Percentiles rank a stretch among this genome's conserved stretches.
Evolutionary conservation across 352 stramenopile genomes (phyloP).

Genomic region (Globisporangium uncinulatum): DNA sequence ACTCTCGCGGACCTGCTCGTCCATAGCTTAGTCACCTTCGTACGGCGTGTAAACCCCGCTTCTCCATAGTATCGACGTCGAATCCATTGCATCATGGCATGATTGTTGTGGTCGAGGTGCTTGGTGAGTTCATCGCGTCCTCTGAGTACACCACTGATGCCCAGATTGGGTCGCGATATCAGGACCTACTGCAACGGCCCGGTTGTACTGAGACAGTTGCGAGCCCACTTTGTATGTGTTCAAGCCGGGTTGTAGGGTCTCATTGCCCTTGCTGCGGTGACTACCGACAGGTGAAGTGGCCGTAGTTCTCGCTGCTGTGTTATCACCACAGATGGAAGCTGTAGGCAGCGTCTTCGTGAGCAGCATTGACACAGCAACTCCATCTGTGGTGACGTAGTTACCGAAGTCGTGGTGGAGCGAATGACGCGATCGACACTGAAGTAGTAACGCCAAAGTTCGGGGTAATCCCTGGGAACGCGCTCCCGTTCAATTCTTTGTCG

Average conservation of each 20-base stretch:
- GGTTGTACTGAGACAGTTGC: no score
- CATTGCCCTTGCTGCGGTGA: no score
- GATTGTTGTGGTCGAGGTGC: not conserved
- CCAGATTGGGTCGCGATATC: not conserved
- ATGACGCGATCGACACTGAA: not conserved
- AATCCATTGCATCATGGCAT: not conserved
- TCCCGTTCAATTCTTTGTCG: no score
- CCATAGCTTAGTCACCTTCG: not conserved
- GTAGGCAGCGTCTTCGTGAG: not conserved
- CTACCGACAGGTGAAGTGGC: no score
- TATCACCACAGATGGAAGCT: not conserved
- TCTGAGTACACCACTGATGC: not conserved
- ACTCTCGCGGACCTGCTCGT: not conserved
- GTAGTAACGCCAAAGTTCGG: not conserved
- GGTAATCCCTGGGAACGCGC: no score
- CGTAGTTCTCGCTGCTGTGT: not conserved
- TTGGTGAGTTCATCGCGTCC: not conserved
- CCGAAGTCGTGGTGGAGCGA: not conserved
- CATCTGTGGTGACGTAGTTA: not conserved
- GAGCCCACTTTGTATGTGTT: no score
- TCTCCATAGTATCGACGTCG: not conserved
- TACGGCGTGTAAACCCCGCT: not conserved
- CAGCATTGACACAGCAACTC: not conserved
- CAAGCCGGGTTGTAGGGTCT: no score
- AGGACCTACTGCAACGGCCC: not conserved